Evolutionary conservation across 768 basidiomycete genomes (phyloP), one percentile per base, ranked within the genome.

Genomic region (Suillus hirtellus): DNA sequence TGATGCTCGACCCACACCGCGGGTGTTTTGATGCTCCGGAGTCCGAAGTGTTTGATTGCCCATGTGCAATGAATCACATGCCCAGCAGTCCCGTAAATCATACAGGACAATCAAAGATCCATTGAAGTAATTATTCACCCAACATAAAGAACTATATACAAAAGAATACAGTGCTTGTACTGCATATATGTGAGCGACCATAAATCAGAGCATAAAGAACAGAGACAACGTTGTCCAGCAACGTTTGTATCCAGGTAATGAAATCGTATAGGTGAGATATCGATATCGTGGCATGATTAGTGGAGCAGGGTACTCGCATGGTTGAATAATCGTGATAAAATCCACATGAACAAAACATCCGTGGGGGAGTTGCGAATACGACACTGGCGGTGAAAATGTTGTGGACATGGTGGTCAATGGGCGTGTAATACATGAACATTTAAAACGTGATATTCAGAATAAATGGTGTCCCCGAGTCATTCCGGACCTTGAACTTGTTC

Each of bases 381-480:
- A 27, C 21, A 19, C 21, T 15, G 14, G 21, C 17, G 21, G 37
- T 56, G 37, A 38, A 38, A 24, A n/a, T 21, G n/a, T 2, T 38
- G 5, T 27, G 4, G 10, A 17, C 17, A 38, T 24, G 15, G 1
- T 14, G 8, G 24, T 38, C 52, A 9, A 15, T 24, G 37, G 14
- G 21, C 37, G 6, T 24, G 21, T 40, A 40, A 58, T 24, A 56
- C 59, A 54, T 46, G 24, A 58, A 17, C 12, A 44, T 27, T 61
- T 19, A 63, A 54, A 58, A 35, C 5, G 62, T 71, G 42, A 76
- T 59, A 14, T 65, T 62, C 64, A 68, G 14, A 24, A 63, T 60
- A n/a, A 53, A 54, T 15, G 21, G 38, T 8, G 55, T 63, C 21
- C 11, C 17, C 9, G 12, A 1, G 4, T 38, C 14, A 59, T 9